These are phyloP conservation scores for Rhizomucor pusillus DNA, from an alignment of 371 early-diverging fungal species.

Conservation along the genomic window DNA sequence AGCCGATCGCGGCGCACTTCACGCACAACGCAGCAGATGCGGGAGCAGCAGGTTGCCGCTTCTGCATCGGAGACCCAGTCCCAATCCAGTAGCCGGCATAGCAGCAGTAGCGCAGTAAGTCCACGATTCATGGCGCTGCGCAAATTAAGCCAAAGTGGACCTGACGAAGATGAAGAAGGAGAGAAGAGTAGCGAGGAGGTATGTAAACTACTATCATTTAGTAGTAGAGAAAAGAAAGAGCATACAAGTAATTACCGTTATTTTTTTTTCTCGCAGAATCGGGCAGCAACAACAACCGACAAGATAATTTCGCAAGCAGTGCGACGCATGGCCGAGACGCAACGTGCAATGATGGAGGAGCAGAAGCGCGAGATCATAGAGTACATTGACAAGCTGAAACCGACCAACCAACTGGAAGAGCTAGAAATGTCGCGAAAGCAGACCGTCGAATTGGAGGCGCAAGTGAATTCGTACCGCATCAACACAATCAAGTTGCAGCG, in stretches of 20 bases:
- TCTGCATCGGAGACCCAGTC: constrained; percentile 3
- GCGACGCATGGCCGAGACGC: constrained; percentile 31
- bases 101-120: constrained; percentile 38
- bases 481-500: constrained; percentile 20
- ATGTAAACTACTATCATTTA: background rate
- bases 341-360: constrained; percentile 38
- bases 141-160: constrained; percentile 28
- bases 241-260: too few species aligned
- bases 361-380: constrained; percentile 37
- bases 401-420: constrained; percentile 6
- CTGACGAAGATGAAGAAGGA: constrained; percentile 16
- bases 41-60: background rate
- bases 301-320: constrained; percentile 24
- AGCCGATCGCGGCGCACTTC: constrained; percentile 27
- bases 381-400: too few species aligned
- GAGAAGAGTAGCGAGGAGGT: background rate
- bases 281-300: constrained; percentile 4
- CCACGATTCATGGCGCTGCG: constrained; percentile 44
- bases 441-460: constrained; percentile 21
- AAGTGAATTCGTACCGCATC: constrained; percentile 13
- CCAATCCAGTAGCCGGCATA: constrained; percentile 10
- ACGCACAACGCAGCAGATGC: constrained; percentile 13
- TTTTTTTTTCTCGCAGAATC: constrained; percentile 6
- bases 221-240: background rate
- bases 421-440: constrained; percentile 14